Evolutionary conservation across 352 stramenopile species (phyloP).

Genomic region (Bremia lactucae): DNA sequence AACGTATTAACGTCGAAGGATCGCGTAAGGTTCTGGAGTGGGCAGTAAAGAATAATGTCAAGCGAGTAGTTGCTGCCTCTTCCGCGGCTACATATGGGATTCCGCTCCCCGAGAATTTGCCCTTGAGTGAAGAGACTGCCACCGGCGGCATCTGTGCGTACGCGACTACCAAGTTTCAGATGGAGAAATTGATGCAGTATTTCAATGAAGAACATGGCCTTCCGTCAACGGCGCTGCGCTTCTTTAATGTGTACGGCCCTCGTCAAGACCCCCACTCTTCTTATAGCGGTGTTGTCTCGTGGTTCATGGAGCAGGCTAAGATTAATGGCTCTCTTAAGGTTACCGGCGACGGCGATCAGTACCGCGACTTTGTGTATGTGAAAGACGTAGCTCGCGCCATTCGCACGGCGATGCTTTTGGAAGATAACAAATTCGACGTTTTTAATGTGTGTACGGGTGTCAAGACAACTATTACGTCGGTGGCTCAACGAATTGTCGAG

Average conservation of each 20-base stretch:
- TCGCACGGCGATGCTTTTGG: slow-evolving; percentile 62
- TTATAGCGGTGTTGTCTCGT: slow-evolving; percentile 76
- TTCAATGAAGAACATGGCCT: slow-evolving; percentile 62
- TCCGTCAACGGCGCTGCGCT: slow-evolving; percentile 63
- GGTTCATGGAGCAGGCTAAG: slow-evolving; percentile 82
- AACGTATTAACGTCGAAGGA: slow-evolving; percentile 76
- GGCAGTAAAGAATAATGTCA: slow-evolving; percentile 59
- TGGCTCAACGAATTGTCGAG: slow-evolving; percentile 56
- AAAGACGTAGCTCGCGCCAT: slow-evolving; percentile 79
- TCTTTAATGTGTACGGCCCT: slow-evolving; percentile 81
- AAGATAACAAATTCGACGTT: slow-evolving; percentile 60
- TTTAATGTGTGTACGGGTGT: slow-evolving; percentile 80
- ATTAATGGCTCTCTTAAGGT: slow-evolving; percentile 76
- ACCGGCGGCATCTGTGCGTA: slow-evolving; percentile 75
- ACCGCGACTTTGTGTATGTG: slow-evolving; percentile 81
- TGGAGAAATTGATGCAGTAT: slow-evolving; percentile 70
- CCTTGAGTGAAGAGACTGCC: slow-evolving; percentile 57
- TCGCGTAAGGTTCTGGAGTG: slow-evolving; percentile 77
- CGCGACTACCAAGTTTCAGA: slow-evolving; percentile 76
- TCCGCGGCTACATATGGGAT: slow-evolving; percentile 71
- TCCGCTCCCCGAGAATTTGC: slow-evolving; percentile 50
- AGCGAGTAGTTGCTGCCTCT: slow-evolving; percentile 70
- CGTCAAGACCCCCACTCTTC: slow-evolving; percentile 75
- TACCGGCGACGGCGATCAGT: slow-evolving; percentile 64
- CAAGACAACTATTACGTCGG: slow-evolving; percentile 55